Evolutionary conservation across 371 early-diverging fungal species (phyloP).

Genomic region (Rhizomucor miehei): DNA sequence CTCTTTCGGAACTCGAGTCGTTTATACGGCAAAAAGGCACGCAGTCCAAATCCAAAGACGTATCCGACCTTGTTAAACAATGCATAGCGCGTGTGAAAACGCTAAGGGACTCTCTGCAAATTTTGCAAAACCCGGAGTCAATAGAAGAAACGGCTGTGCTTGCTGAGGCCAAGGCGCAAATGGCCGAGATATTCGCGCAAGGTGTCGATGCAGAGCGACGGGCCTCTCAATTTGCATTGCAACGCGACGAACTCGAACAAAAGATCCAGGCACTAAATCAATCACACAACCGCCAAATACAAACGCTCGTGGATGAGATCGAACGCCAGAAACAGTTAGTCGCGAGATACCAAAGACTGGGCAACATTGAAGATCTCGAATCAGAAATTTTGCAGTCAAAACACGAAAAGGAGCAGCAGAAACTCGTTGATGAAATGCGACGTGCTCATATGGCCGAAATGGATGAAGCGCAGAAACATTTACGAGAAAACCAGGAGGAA

Average conservation of each 20-base stretch:
- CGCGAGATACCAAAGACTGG: conserved; percentile 5
- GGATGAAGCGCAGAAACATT: background rate
- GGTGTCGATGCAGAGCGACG: conserved; percentile 5
- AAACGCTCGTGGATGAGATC: conserved; percentile 6
- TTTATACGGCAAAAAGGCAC: too few species aligned
- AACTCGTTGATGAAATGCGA: too few species aligned
- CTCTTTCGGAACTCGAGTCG: too few species aligned
- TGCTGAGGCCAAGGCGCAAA: conserved; percentile 4
- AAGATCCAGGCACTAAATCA: conserved; percentile 2
- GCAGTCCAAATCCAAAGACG: too few species aligned
- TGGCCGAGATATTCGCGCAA: conserved; percentile 6
- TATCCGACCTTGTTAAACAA: too few species aligned
- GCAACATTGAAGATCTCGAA: background rate
- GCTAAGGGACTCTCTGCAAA: too few species aligned
- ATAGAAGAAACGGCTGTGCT: too few species aligned
- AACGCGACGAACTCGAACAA: conserved; percentile 6
- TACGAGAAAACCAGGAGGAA: background rate
- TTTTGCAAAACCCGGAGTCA: too few species aligned
- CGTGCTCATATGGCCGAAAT: background rate
- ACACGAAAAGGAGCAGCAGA: background rate
- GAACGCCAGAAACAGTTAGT: conserved; percentile 1
- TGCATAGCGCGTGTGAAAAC: too few species aligned
- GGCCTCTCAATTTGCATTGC: conserved; percentile 9
- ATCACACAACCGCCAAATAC: conserved; percentile 3
- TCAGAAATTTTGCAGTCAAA: background rate